These are phyloP conservation scores for Candida stauntonica DNA, from an alignment of 805 yeast species.

Conservation along the genomic window DNA sequence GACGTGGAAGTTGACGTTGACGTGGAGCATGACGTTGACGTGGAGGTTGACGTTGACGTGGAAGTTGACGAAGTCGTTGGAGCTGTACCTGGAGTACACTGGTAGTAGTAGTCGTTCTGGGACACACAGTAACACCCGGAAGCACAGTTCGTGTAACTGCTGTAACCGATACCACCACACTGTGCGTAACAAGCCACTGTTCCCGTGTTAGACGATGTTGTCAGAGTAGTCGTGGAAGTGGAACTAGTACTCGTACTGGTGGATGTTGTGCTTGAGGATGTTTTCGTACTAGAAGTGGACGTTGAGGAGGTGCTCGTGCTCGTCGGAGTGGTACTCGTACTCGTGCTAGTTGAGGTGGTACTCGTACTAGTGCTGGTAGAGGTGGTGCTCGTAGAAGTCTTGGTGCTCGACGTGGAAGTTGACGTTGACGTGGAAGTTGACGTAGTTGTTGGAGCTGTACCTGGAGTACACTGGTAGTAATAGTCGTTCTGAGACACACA, in stretches of 20 bases:
- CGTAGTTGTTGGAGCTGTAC: background rate
- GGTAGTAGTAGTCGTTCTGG: constrained; percentile 10
- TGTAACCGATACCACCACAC: constrained; percentile 19
- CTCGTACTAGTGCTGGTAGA: background rate
- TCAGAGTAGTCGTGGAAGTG: background rate
- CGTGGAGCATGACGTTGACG: background rate
- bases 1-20: background rate
- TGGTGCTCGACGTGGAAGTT: background rate
- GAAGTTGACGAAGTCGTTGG: constrained; percentile 3
- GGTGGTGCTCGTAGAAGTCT: background rate
- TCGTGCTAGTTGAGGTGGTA: background rate
- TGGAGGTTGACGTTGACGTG: background rate
- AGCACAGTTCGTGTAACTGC: constrained; percentile 13
- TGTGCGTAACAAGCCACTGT: constrained; percentile 6
- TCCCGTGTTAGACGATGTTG: background rate
- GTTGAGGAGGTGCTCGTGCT: background rate
- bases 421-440: constrained; percentile 1
- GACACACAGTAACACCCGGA: constrained; percentile 12
- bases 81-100: background rate
- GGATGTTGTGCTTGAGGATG: background rate
- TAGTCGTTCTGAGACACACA: constrained; percentile 13
- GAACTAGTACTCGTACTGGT: background rate
- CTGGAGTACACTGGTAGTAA: constrained; percentile 2
- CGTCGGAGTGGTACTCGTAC: background rate
- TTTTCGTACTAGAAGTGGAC: background rate